Evolutionary conservation across 2,329 filamentous ascomycete genomes (phyloP), one percentile per base, ranked within the genome.

Genomic region (Alternaria gansuensis): DNA sequence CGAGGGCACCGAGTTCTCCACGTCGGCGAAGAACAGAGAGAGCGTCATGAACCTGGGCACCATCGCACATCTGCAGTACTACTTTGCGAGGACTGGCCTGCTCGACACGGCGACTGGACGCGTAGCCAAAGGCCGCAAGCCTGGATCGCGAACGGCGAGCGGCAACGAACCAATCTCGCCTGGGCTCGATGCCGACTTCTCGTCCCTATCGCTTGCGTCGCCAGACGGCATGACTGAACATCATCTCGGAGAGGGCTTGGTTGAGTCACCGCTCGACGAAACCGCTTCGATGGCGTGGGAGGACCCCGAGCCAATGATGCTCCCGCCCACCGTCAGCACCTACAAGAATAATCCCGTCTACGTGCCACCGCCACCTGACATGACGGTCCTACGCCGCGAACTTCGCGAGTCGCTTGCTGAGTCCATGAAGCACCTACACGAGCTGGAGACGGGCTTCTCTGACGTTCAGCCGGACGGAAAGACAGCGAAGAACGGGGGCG

Each of bases 61-160:
- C 78, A 99, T 99, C 70, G 92, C 93, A 55, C 95, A 99, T 80
- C 82, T 99, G 73, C 95, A 99, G 78, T 97, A 98, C 80, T 99
- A 98, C 80, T 99, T 99, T 81, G 94, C 95, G 34, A 85, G 95
- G 59, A 99, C 95, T 0, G 95, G 95, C 5, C 80, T 99, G 64
- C 81, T 99, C 50, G 95, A 99, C 73, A 93, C 94, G 56, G 97
- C 97, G 76, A 94, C 93, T 34, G 95, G 88, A 53, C 90, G 96
- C 76, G 81, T 96, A 59, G 89, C 91, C 23, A 90, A 90, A 70
- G 90, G 89, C 75, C 83, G 83, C 62, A 85, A 82, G 72, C 55
- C 80, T 14, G 82, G 67, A 31, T 71, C 71, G 44, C 65, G 76
- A 14, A 72, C 70, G 14, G 65, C 73, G 17, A 73, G 73, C 41